These are phyloP conservation scores for Penicillium samsonianum DNA, from an alignment of 495 filamentous ascomycete species.

Conservation along the genomic window DNA sequence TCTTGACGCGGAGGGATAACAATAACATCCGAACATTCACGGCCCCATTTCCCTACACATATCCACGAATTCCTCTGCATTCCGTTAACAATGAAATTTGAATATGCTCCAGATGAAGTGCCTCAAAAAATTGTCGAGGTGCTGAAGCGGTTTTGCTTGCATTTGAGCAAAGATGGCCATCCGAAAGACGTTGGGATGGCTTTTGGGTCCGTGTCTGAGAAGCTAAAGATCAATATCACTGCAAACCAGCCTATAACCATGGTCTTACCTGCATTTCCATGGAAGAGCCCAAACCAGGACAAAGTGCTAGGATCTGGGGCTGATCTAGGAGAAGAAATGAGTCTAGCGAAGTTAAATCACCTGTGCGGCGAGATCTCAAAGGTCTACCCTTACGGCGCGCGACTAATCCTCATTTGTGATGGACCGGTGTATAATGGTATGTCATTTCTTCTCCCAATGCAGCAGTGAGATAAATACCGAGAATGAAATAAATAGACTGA, in stretches of 20 bases:
- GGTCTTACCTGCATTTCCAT: slow-evolving; percentile 13
- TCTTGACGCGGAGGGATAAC: neutral
- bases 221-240: slow-evolving; percentile 5
- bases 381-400: slow-evolving; percentile 13
- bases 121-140: slow-evolving; percentile 3
- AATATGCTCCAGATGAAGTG: slow-evolving; percentile 5
- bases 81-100: slow-evolving; percentile 5
- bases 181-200: slow-evolving; percentile 7
- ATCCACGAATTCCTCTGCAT: neutral
- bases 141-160: slow-evolving; percentile 1
- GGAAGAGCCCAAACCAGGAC: slow-evolving; percentile 11
- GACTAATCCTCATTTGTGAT: slow-evolving; percentile 14
- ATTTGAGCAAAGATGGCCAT: slow-evolving; percentile 7
- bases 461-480: neutral
- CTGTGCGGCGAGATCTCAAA: slow-evolving; percentile 13
- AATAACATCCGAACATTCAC: neutral
- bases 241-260: slow-evolving; percentile 10
- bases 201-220: slow-evolving; percentile 6
- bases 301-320: slow-evolving; percentile 7
- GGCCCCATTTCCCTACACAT: neutral
- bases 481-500: neutral
- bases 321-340: slow-evolving; percentile 8
- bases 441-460: neutral
- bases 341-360: slow-evolving; percentile 12
- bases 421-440: slow-evolving; percentile 13